Evolutionary conservation across 768 basidiomycete species (phyloP), one percentile per base, ranked within the genome.

Genomic region (Mycena alexandri): DNA sequence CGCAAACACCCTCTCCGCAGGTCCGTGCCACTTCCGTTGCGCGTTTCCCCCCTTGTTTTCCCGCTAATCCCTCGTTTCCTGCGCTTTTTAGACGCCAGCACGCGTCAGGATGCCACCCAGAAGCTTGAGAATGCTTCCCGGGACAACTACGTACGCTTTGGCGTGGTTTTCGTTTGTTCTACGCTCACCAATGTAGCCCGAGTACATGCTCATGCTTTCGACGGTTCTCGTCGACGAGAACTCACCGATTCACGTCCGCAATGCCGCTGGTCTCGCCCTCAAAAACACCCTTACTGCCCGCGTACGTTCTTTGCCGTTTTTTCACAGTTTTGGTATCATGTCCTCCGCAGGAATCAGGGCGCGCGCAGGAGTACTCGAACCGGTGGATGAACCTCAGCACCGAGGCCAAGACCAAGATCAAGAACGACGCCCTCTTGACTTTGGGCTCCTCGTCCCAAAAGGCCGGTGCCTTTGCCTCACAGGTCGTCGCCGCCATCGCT

Each of bases 201-300:
- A 90, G 72, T 99, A 99, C 84, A 92, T 98, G 89, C 77, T 91
- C 76, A 95, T 94, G 86, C 90, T 99, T 69, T 91, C 93, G 19
- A 81, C 87, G 19, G 94, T 95, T 71, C 87, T 99, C 52, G 89
- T 90, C 33, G 91, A 95, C 72, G 94, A 96, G 77, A 81, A 70
- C 48, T 86, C 86, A 8, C 83, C 86, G 16, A 74, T 90, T 38
- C 90, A 95, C 77, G 88, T 96, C 58, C 87, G 98, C 72, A 97
- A 94, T 76, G 96, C 97, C n/a, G 96, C 98, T 24, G 96, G 95
- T 77, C 85, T 99, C 57, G 96, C 97, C 21, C 84, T 99, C 80
- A 99, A 99, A 88, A 99, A 99, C 79, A 88, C 95, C 67, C 81
- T 99, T 65, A 88, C 91, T 38, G 95, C 96, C 67, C 85, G 94